Evolutionary conservation across 2,329 filamentous ascomycete species (phyloP).

Genomic region (Pseudohalonectria lignicola): DNA sequence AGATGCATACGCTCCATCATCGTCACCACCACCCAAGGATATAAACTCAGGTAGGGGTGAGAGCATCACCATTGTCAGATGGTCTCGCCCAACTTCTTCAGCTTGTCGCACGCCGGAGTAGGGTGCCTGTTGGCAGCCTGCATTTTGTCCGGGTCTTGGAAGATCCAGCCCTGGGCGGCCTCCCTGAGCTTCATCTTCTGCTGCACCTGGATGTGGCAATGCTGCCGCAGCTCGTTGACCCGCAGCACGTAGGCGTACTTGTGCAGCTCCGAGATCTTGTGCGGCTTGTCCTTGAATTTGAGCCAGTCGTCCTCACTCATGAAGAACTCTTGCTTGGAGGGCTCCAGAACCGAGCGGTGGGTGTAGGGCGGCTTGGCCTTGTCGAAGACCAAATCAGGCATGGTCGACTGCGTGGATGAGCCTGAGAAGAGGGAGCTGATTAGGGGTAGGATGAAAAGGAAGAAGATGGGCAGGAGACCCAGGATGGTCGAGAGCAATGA

Average conservation of each 20-base stretch:
- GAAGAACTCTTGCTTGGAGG: neutral
- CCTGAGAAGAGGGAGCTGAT: conserved; percentile 69
- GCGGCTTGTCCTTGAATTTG: conserved; percentile 41
- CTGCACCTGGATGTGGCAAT: conserved; percentile 66
- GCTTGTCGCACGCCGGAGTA: conserved; percentile 40
- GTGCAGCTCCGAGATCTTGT: conserved; percentile 67
- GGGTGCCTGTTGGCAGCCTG: conserved; percentile 48
- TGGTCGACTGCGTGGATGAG: conserved; percentile 33
- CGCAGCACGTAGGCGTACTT: conserved; percentile 64
- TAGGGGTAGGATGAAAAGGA: conserved; percentile 80
- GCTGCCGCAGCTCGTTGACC: conserved; percentile 51
- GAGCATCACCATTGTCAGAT: too few species aligned
- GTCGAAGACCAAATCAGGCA: conserved; percentile 71
- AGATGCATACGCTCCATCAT: too few species aligned
- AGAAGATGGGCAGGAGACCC: conserved; percentile 74
- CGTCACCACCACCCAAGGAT: too few species aligned
- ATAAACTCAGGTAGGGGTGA: too few species aligned
- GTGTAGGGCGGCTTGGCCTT: conserved; percentile 60
- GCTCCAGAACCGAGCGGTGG: conserved; percentile 27
- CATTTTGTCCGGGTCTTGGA: conserved; percentile 69
- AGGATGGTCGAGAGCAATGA: conserved; percentile 48
- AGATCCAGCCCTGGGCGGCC: conserved; percentile 81
- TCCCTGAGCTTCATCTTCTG: conserved; percentile 58
- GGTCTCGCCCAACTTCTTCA: conserved; percentile 27
- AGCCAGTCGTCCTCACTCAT: conserved; percentile 1